These are phyloP conservation scores for Rosa multiflora DNA, from an alignment of 306 rosid species.

Conservation along the genomic window DNA sequence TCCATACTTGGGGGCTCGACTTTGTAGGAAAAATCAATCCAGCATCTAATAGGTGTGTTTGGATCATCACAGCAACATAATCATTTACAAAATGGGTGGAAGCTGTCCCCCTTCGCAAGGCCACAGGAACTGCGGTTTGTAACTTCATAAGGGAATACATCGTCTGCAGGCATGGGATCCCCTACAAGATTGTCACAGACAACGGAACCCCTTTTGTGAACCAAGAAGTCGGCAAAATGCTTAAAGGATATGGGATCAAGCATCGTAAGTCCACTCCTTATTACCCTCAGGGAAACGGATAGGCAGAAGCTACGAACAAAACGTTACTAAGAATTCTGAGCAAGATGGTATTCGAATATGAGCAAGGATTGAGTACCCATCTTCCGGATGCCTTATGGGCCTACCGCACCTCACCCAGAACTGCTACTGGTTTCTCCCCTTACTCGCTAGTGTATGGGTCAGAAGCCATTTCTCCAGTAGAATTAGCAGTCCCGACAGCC, in stretches of 20 bases:
- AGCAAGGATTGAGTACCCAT: too few relatives aligned
- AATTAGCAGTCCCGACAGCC: too few relatives aligned
- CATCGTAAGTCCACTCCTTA: too few relatives aligned
- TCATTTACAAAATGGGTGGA: neutral
- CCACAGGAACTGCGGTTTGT: neutral
- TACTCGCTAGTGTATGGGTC: neutral
- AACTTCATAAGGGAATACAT: neutral
- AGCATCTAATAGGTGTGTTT: neutral
- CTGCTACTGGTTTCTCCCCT: neutral
- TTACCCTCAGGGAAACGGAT: too few relatives aligned
- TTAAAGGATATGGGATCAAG: too few relatives aligned
- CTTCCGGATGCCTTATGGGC: too few relatives aligned
- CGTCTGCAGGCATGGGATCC: neutral
- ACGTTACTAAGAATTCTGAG: too few relatives aligned
- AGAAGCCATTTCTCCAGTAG: neutral
- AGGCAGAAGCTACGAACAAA: too few relatives aligned
- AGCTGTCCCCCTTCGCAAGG: neutral
- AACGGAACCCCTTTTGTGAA: too few relatives aligned
- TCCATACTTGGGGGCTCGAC: neutral
- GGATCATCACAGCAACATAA: neutral
- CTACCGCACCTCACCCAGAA: too few relatives aligned
- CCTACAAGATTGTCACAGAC: neutral
- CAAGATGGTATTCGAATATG: too few relatives aligned
- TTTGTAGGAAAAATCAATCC: neutral
- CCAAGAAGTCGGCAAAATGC: too few relatives aligned